Base-by-base conservation (phyloP, 352 stramenopile species). In the Pythium aquatile region DNA sequence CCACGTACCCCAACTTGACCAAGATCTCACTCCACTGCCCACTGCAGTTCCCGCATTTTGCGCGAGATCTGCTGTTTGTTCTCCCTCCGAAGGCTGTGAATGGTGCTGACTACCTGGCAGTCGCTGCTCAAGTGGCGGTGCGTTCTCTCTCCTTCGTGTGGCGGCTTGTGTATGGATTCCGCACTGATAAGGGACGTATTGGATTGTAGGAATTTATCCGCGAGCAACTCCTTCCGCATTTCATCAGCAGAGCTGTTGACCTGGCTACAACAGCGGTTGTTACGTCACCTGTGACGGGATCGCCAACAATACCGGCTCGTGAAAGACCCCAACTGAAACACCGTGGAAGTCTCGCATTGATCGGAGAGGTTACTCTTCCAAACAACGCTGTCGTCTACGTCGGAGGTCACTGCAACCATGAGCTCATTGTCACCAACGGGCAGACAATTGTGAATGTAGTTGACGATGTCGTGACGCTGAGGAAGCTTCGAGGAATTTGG, bases 61-160 rank as follows among this genome's bases (percentile, higher is more conserved):
- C 53, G 0, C 37, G 37, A 6, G 61, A 68, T 17, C 47, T 68
- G 9, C 42, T 68, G 5, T 68, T 68, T 20, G 39, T 68, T 2
- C 37, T 68, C 13, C 61, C 61, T 28, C 40, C 61, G 3, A 35
- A 20, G 1, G 33, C 51, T 33, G 35, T 47, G n/a, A 30, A 40
- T 10, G 17, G 42, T 16, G 29, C 17, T 2, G 40, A 28, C 2
- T 8, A 14, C 2, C 17, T 58, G 9, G 32, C 3, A 2, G 11
- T 5, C 11, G 29, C 40, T 9, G 44, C 44, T 3, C 20, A 24
- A 5, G 20, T 61, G 16, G 52, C 55, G 61, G 61, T 62, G 7
- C 8, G 39, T 56, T 24, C 20, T 24, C 20, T 24, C 20, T 24
- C 20, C 20, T 24, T 24, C 20, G 20, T 24, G 20, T 24, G 20